These are phyloP conservation scores for Fusarium piperis DNA, from an alignment of 2,329 filamentous ascomycete genomes.

Conservation along the genomic window DNA sequence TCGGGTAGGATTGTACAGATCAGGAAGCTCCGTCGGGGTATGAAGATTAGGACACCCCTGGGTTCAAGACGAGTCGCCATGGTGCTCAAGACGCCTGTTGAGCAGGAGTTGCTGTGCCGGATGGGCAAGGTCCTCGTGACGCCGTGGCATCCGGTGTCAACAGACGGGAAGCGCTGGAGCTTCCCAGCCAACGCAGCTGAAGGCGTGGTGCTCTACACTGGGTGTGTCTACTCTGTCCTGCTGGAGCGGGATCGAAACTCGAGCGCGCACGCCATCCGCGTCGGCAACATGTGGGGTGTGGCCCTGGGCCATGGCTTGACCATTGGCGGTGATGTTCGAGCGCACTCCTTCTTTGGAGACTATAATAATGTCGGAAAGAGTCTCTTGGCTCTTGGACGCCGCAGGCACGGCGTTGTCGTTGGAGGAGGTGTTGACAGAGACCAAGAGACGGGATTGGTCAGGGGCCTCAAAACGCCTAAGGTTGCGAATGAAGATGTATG, in stretches of 20 bases:
- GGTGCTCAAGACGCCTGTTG: conserved; percentile 61
- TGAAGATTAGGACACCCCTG: conserved; percentile 59
- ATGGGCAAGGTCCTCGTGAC: conserved; percentile 62
- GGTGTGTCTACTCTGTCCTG: conserved; percentile 66
- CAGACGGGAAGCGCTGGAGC: conserved; percentile 52
- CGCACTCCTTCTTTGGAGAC: conserved; percentile 65
- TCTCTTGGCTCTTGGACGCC: conserved; percentile 49
- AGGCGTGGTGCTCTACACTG: conserved; percentile 54
- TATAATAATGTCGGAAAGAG: conserved; percentile 55
- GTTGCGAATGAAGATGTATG: not conserved
- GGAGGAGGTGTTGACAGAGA: conserved; percentile 55
- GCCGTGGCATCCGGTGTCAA: conserved; percentile 67
- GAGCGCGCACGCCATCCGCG: conserved; percentile 60
- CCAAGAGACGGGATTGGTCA: conserved; percentile 51
- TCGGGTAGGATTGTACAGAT: conserved; percentile 53
- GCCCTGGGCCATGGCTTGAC: conserved; percentile 67
- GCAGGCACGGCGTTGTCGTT: conserved; percentile 53
- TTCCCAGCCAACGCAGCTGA: conserved; percentile 56
- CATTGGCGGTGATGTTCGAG: conserved; percentile 49
- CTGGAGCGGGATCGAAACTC: conserved; percentile 56
- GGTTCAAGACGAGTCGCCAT: conserved; percentile 60
- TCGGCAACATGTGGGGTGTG: conserved; percentile 62
- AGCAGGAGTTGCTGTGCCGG: conserved; percentile 53
- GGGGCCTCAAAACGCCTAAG: conserved; percentile 31
- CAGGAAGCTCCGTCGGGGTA: conserved; percentile 55